Evolutionary conservation across 345 rosid species (phyloP).

Genomic region (Corymbia maculata): DNA sequence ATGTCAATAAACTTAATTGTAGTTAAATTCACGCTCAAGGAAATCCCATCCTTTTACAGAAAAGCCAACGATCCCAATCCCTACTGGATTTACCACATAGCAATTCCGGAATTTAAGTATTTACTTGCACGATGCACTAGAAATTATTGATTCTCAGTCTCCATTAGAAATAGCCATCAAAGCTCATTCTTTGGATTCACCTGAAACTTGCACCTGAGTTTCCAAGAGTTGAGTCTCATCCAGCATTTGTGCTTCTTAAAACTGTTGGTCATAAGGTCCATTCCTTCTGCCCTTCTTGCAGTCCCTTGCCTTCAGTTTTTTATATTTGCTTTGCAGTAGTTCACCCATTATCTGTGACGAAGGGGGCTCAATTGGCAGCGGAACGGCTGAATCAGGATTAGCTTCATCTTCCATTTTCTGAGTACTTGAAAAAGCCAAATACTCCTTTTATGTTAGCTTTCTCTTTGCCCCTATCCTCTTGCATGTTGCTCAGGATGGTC

Average conservation of each 20-base stretch:
- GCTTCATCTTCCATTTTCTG: too few relatives aligned
- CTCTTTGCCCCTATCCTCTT: too few relatives aligned
- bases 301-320: too few relatives aligned
- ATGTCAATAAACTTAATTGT: background rate
- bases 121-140: fast-evolving
- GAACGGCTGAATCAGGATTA: too few relatives aligned
- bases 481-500: background rate
- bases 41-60: background rate
- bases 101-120: background rate
- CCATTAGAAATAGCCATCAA: background rate
- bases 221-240: background rate
- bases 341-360: too few relatives aligned
- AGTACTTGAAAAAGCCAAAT: too few relatives aligned
- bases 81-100: background rate
- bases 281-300: too few relatives aligned
- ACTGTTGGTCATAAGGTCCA: too few relatives aligned
- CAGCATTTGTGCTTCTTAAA: background rate
- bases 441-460: too few relatives aligned
- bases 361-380: too few relatives aligned
- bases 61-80: background rate
- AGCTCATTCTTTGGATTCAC: background rate
- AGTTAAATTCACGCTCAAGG: background rate
- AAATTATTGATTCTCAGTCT: background rate
- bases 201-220: background rate
- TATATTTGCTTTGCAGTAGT: too few relatives aligned